Evolutionary conservation across 306 rosid genomes (phyloP).

Genomic region (Vicia villosa): DNA sequence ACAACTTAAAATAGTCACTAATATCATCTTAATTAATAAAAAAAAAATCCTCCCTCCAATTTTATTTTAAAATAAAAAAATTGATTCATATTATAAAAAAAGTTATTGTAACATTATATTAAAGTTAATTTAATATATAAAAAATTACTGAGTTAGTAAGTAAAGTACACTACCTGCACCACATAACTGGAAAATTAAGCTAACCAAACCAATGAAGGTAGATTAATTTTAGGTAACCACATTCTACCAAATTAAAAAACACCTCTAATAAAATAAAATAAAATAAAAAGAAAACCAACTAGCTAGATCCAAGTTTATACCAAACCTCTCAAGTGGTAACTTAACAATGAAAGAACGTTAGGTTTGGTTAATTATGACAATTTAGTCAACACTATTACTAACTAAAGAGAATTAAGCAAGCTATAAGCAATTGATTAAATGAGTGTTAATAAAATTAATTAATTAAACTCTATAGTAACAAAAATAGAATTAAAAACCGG

Average conservation of each 20-base stretch:
- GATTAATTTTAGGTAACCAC: slow-evolving; percentile 35
- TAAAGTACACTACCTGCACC: not conserved
- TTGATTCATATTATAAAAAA: too few relatives aligned
- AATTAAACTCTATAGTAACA: slow-evolving; percentile 6
- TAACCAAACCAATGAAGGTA: slow-evolving; percentile 33
- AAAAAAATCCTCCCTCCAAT: too few relatives aligned
- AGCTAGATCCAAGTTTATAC: slow-evolving; percentile 38
- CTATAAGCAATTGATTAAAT: slow-evolving; percentile 27
- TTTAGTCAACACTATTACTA: slow-evolving; percentile 1
- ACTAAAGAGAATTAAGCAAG: slow-evolving; percentile 19
- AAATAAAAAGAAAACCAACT: not conserved
- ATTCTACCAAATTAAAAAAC: slow-evolving; percentile 38
- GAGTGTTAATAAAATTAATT: slow-evolving; percentile 23
- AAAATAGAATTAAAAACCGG: slow-evolving; percentile 35
- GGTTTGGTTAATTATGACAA: slow-evolving; percentile 32
- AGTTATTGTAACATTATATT: too few relatives aligned
- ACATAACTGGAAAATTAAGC: slow-evolving; percentile 24
- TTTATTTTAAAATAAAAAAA: too few relatives aligned
- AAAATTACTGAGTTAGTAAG: too few relatives aligned
- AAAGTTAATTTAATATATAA: too few relatives aligned
- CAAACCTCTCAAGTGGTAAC: slow-evolving; percentile 35
- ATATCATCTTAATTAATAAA: too few relatives aligned
- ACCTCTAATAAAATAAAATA: slow-evolving; percentile 13
- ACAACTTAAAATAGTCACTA: too few relatives aligned
- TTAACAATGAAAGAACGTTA: slow-evolving; percentile 16